These are phyloP conservation scores for Isoetes taiwanensis DNA, from an alignment of 75 land plant species.

Conservation along the genomic window DNA sequence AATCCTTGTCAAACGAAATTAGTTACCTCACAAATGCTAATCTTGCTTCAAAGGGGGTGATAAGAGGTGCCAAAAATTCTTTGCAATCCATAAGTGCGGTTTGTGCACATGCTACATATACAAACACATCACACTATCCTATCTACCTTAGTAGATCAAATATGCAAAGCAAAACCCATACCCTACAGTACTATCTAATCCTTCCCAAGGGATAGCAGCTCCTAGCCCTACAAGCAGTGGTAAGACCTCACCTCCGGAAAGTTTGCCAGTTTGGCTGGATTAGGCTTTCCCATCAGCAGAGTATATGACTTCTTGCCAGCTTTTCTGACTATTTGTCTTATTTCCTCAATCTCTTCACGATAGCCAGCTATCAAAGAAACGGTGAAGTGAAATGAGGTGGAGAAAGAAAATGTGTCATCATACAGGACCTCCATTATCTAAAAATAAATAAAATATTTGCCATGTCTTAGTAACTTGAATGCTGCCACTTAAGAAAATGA, in stretches of 20 bases:
- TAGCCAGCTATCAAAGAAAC: conserved; percentile 54
- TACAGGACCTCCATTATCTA: too few species aligned
- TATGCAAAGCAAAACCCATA: background rate
- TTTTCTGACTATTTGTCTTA: conserved; percentile 39
- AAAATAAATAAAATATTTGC: too few species aligned
- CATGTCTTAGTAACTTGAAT: too few species aligned
- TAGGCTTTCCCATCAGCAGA: conserved; percentile 82
- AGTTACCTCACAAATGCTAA: conserved; percentile 60
- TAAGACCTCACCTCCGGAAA: conserved; percentile 61
- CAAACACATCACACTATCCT: conserved; percentile 80
- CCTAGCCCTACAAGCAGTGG: background rate
- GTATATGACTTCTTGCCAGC: conserved; percentile 89
- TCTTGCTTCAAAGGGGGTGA: conserved; percentile 85
- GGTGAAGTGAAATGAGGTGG: background rate
- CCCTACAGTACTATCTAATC: background rate
- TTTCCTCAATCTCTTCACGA: conserved; percentile 43
- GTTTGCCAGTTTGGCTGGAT: conserved; percentile 90
- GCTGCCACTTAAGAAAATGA: too few species aligned
- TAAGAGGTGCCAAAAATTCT: conserved; percentile 83
- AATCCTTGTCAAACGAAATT: background rate
- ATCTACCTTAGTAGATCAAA: too few species aligned
- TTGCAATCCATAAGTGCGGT: conserved; percentile 91
- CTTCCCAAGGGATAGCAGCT: background rate
- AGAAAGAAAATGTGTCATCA: too few species aligned
- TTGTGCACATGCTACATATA: conserved; percentile 83